Evolutionary conservation across 2,329 filamentous ascomycete genomes (phyloP), one percentile per base, ranked within the genome.

Genomic region (Phyllosticta citribraziliensis): DNA sequence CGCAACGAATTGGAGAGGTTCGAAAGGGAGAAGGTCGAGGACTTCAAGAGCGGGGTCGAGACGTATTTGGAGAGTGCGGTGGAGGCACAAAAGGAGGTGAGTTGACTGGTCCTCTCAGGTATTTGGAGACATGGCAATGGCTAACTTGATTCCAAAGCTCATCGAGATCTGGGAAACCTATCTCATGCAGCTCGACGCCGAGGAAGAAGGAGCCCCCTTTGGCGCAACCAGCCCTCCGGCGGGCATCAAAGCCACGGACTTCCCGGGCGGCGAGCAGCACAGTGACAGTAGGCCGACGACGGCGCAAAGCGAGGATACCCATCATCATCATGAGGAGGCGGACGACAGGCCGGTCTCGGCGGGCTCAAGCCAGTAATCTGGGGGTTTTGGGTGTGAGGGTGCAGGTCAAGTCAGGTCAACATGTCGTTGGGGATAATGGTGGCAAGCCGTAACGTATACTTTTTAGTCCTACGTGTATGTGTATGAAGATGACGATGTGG

Each of bases 131-230:
- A n/a, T n/a, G n/a, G 12, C 17, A 8, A 24, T 40, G 19, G 30
- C 57, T 60, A 51, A 60, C 24, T 24, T 11, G 8, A 50, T 17
- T 54, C 55, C 9, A 8, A 30, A 87, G 84, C 77, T 87, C 64
- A 87, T 87, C 69, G 94, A 99, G 76, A 87, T 97, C 64, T 99
- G 94, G 94, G 94, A 99, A 77, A 97, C 94, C 0, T 99, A 96
- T 79, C 81, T 99, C 58, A 87, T 97, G 82, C 94, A 97, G 73
- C 80, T 99, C 52, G 94, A 99, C 72, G 89, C 91, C 9, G 93
- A 96, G 68, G 93, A 97, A 63, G 91, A 96, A 66, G 90, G 79
- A 5, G 75, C 78, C 59, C 75, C 76, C 2, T 81, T 74, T 59
- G 66, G 72, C 9, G 60, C 55, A 40, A 12, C 64, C 6, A 55